These are phyloP conservation scores for Chytriomyces confervae DNA, from an alignment of 192 early-diverging fungal genomes.

Conservation along the genomic window DNA sequence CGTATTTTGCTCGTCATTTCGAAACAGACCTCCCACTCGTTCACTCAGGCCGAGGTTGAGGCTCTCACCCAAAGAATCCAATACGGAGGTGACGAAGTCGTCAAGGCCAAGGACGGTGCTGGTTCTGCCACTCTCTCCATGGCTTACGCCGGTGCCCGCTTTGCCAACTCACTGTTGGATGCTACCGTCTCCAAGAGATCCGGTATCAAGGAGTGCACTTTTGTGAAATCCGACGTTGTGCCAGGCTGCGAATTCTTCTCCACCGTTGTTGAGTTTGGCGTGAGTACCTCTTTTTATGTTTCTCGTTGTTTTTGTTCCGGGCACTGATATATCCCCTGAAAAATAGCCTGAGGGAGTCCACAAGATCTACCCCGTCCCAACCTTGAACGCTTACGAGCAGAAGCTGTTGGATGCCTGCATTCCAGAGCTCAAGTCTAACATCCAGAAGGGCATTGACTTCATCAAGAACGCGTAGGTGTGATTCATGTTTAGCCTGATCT, in stretches of 20 bases:
- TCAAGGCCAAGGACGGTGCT: constrained; percentile 71
- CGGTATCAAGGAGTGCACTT: constrained; percentile 67
- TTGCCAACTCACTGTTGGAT: constrained; percentile 60
- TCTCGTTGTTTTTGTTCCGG: not conserved
- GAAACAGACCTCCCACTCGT: constrained; percentile 49
- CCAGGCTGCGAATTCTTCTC: constrained; percentile 66
- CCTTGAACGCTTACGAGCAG: constrained; percentile 59
- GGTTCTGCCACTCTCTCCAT: constrained; percentile 68
- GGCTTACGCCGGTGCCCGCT: constrained; percentile 68
- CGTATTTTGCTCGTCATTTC: not conserved
- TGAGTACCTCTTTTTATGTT: constrained; percentile 18
- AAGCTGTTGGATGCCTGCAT: constrained; percentile 60
- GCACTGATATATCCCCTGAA: not conserved
- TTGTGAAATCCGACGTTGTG: constrained; percentile 54
- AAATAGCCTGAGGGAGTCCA: constrained; percentile 55
- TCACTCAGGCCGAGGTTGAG: constrained; percentile 59
- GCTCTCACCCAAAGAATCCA: constrained; percentile 68
- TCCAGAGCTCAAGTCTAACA: constrained; percentile 66
- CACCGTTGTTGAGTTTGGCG: constrained; percentile 63
- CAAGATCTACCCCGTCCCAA: constrained; percentile 61
- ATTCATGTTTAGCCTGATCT: too few relatives aligned
- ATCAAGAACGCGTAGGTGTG: constrained; percentile 50
- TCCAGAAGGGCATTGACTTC: constrained; percentile 82
- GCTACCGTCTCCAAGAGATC: constrained; percentile 60
- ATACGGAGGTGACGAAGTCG: constrained; percentile 73